These are phyloP conservation scores for Pythium vanterpoolii DNA, from an alignment of 352 stramenopile species.

Conservation along the genomic window DNA sequence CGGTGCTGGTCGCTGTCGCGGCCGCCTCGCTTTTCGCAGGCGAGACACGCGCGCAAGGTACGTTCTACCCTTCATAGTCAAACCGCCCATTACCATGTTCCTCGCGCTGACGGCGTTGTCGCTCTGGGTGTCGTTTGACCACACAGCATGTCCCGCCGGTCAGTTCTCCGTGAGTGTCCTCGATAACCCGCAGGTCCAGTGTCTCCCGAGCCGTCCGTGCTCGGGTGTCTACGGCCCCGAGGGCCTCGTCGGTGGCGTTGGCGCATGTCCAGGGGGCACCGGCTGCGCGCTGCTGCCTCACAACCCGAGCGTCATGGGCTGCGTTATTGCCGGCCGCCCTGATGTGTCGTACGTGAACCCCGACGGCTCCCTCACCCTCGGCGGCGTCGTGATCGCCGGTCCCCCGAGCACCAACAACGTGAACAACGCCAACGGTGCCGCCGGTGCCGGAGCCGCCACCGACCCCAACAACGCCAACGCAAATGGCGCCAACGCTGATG, in stretches of 20 bases:
- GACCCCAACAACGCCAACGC: neutral
- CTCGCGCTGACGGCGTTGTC: constrained; percentile 8
- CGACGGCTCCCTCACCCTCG: constrained; percentile 55
- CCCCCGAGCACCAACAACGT: constrained; percentile 13
- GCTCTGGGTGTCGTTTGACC: constrained; percentile 13
- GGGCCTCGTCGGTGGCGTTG: constrained; percentile 44
- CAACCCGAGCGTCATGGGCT: constrained; percentile 65
- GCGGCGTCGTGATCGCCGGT: constrained; percentile 33
- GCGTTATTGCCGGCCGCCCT: constrained; percentile 37
- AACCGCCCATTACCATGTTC: constrained; percentile 6
- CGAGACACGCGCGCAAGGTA: constrained; percentile 19
- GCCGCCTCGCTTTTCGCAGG: constrained; percentile 2
- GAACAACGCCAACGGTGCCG: constrained; percentile 1
- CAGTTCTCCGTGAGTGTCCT: constrained; percentile 66
- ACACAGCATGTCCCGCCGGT: constrained; percentile 39
- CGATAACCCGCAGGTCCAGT: constrained; percentile 50
- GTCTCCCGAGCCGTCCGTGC: constrained; percentile 47
- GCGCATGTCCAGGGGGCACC: constrained; percentile 46
- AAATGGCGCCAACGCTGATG: constrained; percentile 4
- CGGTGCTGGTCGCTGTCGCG: constrained; percentile 11
- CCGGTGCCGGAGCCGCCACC: constrained; percentile 6
- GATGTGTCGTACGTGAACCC: constrained; percentile 72
- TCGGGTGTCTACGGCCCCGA: constrained; percentile 55
- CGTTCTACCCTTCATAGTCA: constrained; percentile 3
- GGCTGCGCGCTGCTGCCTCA: constrained; percentile 58